These are phyloP conservation scores for Ceratobasidium sp. DNA, from an alignment of 1,284 basidiomycete genomes.

Conservation along the genomic window DNA sequence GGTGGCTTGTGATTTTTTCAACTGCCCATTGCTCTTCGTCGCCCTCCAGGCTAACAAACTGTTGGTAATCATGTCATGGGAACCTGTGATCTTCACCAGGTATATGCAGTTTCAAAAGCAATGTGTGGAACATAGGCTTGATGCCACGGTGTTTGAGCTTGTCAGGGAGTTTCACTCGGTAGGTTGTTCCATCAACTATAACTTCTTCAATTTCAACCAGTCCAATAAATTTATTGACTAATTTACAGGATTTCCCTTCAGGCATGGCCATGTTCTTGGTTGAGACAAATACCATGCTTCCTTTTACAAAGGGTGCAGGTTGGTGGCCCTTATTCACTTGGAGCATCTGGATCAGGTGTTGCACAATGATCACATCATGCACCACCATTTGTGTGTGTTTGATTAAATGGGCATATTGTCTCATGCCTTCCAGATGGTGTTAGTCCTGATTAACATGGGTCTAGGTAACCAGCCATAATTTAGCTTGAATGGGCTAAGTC, in stretches of 20 bases:
- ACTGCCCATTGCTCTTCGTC: conserved; percentile 11
- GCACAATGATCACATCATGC: conserved; percentile 10
- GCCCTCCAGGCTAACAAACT: conserved; percentile 8
- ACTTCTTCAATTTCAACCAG: conserved; percentile 1
- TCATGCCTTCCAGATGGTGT: not conserved
- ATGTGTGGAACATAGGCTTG: conserved; percentile 38
- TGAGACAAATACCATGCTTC: conserved; percentile 1
- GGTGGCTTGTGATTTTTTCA: conserved; percentile 25
- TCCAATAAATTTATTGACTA: conserved; percentile 41
- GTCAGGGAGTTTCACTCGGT: conserved; percentile 25
- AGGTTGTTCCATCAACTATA: conserved; percentile 1
- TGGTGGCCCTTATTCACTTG: not conserved
- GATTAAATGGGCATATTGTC: not conserved
- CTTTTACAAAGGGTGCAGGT: not conserved
- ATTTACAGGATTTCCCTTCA: conserved; percentile 2
- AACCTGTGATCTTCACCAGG: conserved; percentile 39
- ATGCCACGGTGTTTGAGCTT: conserved; percentile 32
- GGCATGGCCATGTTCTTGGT: conserved; percentile 12
- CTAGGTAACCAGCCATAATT: not conserved
- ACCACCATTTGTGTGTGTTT: not conserved
- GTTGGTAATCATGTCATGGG: conserved; percentile 10
- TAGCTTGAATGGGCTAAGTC: not conserved
- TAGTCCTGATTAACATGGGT: not conserved
- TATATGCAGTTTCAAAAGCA: conserved; percentile 24
- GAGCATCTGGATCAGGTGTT: not conserved